Conservation (phyloP, 148 eudicot species). For the Salicornia ramosissima region DNA sequence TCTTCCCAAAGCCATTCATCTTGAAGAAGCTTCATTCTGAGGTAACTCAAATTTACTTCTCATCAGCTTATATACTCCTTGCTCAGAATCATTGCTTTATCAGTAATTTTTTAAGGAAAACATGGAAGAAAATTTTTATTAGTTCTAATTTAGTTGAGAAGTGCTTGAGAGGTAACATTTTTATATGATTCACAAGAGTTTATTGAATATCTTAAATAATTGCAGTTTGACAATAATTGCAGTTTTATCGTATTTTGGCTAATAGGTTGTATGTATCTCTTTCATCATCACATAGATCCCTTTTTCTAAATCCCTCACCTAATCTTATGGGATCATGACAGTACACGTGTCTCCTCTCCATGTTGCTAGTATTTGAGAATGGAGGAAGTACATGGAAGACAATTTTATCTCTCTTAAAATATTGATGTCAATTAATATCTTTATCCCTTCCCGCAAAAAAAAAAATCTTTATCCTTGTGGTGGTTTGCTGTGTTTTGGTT, state of each 20-base stretch:
- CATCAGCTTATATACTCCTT: neutral
- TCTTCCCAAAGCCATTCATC: conserved; percentile 97
- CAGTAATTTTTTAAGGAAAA: neutral
- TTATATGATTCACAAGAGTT: neutral
- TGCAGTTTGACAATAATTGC: too few species aligned
- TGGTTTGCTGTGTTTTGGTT: neutral
- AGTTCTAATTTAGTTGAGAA: neutral
- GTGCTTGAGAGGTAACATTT: neutral
- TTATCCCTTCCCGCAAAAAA: too few species aligned
- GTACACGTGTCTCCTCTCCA: too few species aligned
- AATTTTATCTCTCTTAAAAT: neutral
- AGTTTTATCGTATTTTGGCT: too few species aligned
- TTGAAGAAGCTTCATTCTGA: conserved; percentile 77
- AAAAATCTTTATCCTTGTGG: neutral
- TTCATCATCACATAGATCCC: too few species aligned
- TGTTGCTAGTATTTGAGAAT: neutral
- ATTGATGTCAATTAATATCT: neutral
- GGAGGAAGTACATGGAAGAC: neutral
- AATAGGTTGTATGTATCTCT: too few species aligned
- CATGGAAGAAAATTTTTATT: neutral
- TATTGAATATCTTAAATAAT: neutral
- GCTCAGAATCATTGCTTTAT: neutral
- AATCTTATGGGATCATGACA: too few species aligned
- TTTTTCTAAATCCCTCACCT: too few species aligned
- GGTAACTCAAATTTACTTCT: conserved; percentile 36